Evolutionary conservation across 768 basidiomycete species (phyloP).

Genomic region (Suillus paluster): DNA sequence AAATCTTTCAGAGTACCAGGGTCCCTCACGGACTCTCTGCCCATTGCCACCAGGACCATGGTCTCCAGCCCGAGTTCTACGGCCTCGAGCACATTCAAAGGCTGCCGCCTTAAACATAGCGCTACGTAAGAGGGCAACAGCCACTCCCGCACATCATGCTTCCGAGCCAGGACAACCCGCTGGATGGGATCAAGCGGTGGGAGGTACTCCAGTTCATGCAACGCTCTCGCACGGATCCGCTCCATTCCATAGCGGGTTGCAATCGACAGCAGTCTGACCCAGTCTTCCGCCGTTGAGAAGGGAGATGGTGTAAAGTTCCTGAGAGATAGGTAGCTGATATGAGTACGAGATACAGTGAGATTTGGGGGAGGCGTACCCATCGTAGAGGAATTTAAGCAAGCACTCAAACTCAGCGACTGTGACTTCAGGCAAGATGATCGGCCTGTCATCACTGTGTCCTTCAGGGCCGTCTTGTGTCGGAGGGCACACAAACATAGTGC

Average conservation of each 20-base stretch:
- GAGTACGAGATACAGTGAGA: neutral
- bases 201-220: slow-evolving; percentile 31
- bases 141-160: slow-evolving; percentile 45
- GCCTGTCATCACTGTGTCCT: slow-evolving; percentile 36
- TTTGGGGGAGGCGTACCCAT: slow-evolving; percentile 32
- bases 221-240: slow-evolving; percentile 38
- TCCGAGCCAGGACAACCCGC: slow-evolving; percentile 42
- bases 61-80: slow-evolving; percentile 38
- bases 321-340: neutral
- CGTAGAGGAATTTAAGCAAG: slow-evolving; percentile 44
- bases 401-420: slow-evolving; percentile 40
- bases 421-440: slow-evolving; percentile 40
- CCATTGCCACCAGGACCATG: slow-evolving; percentile 27
- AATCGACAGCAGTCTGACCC: slow-evolving; percentile 46
- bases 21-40: slow-evolving; percentile 23
- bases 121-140: slow-evolving; percentile 41
- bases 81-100: slow-evolving; percentile 39
- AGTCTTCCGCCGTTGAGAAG: slow-evolving; percentile 29
- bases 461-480: slow-evolving; percentile 27
- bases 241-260: slow-evolving; percentile 44
- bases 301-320: neutral
- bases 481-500: slow-evolving; percentile 40
- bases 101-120: slow-evolving; percentile 37
- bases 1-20: slow-evolving; percentile 5
- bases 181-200: slow-evolving; percentile 36